Evolutionary conservation across 192 early-diverging fungal genomes (phyloP), one percentile per base, ranked within the genome.

Genomic region (Pilaira anomala): DNA sequence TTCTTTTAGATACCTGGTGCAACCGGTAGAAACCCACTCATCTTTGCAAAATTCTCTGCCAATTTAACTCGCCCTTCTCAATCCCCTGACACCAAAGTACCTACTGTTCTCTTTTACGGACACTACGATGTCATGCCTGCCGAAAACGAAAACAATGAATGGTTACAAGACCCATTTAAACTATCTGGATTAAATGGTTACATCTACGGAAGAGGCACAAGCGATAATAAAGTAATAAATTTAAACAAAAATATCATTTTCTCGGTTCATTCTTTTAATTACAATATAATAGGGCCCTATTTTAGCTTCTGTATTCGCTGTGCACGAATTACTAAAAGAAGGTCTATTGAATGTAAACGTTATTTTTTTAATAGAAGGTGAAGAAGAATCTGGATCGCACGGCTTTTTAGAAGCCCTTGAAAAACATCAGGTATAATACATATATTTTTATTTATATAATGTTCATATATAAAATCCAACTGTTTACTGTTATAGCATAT

Each of bases 91-190:
- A 3, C 18, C 25, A 61, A 48, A 60, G 30, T 67, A 71, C 62
- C 56, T 9, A 83, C 80, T 18, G 82, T 89, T 6, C 76, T 91
- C 26, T 76, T 91, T 4, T 91, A 91, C 72, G 90, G 87, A 1
- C 90, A 92, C 71, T 90, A 90, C 58, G 90, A 92, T 67, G 90
- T 92, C 2, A 86, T 90, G 71, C 75, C 85, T 3, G 85, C 87
- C 0, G 84, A 87, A 39, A 77, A 77, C 65, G 69, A 72, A 33
- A 81, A 74, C 49, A 58, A 62, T 24, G 45, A 65, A 1, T 92
- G 90, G 88, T 56, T 62, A 30, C 70, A 81, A 42, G 69, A 75
- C 63, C 88, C 90, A 21, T 92, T 92, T 48, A 74, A 79, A 62
- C 52, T 91, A 54, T 66, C 71, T 21, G 77, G 78, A 26, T 78